Conservation (phyloP, 495 filamentous ascomycete genomes). For the Penicillium chermesinum region DNA sequence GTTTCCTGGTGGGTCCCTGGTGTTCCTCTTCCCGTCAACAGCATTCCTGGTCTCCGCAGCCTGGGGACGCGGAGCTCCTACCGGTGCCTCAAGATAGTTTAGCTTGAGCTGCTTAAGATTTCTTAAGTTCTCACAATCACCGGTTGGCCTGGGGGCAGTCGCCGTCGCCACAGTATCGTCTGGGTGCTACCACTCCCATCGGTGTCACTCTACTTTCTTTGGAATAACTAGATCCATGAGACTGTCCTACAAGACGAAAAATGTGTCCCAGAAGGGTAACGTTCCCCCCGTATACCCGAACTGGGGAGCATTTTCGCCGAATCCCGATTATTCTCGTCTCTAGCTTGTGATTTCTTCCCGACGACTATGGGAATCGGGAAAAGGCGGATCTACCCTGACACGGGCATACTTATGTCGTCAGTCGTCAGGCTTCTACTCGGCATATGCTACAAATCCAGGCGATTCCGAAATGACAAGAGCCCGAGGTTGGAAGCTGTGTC, state of each 20-base stretch:
- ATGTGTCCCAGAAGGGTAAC: too few species aligned
- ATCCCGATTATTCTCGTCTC: conserved; percentile 22
- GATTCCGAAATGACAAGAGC: not conserved
- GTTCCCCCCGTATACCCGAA: not conserved
- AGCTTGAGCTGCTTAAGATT: not conserved
- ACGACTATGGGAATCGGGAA: conserved; percentile 10
- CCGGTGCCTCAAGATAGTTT: conserved; percentile 3
- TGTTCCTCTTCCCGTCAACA: too few species aligned
- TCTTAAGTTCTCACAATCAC: not conserved
- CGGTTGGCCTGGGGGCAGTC: not conserved
- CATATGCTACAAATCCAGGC: not conserved
- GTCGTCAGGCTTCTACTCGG: not conserved
- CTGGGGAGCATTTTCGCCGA: not conserved
- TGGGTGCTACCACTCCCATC: not conserved
- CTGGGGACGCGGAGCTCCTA: not conserved
- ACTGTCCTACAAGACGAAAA: too few species aligned
- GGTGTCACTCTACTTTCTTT: not conserved
- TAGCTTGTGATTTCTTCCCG: conserved; percentile 3
- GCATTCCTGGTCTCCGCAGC: not conserved
- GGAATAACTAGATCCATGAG: too few species aligned
- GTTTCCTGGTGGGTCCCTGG: too few species aligned
- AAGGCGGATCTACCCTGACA: conserved; percentile 10
- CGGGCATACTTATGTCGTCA: not conserved
- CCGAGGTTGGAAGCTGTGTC: not conserved
- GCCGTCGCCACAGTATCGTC: too few species aligned